These are phyloP conservation scores for Coemansia sp. DNA, from an alignment of 192 early-diverging fungal genomes.

Conservation along the genomic window DNA sequence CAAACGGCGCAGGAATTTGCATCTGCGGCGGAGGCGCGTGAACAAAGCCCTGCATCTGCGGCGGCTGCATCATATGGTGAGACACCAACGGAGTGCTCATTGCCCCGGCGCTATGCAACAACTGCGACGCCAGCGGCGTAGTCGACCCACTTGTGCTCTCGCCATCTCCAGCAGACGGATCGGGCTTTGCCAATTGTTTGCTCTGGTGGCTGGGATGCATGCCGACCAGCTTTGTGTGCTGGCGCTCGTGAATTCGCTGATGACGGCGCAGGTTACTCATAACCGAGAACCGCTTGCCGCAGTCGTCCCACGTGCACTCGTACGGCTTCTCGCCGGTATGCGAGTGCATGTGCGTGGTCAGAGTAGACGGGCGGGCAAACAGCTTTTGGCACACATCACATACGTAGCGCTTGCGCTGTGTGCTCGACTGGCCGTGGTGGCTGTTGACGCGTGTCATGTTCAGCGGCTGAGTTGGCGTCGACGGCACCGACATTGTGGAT, in stretches of 20 bases:
- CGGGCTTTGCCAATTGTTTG: constrained; percentile 12
- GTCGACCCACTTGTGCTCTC: constrained; percentile 38
- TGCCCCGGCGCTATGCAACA: constrained; percentile 9
- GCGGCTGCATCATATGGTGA: constrained; percentile 32
- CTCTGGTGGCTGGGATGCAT: constrained; percentile 29
- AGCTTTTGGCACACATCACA: constrained; percentile 53
- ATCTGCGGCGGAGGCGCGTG: neutral
- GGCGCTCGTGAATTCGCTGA: constrained; percentile 58
- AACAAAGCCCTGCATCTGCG: constrained; percentile 1
- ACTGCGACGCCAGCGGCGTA: constrained; percentile 38
- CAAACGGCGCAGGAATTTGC: neutral
- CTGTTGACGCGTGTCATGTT: constrained; percentile 32
- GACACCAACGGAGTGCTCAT: neutral
- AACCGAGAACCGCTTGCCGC: constrained; percentile 67
- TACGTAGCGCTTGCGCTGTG: constrained; percentile 56
- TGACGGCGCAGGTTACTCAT: constrained; percentile 69
- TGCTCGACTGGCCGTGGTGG: constrained; percentile 31
- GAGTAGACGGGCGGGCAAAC: constrained; percentile 54
- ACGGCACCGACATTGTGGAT: constrained; percentile 21
- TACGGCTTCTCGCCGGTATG: constrained; percentile 57
- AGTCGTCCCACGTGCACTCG: constrained; percentile 60
- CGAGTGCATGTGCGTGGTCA: constrained; percentile 54
- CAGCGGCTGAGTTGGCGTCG: constrained; percentile 29
- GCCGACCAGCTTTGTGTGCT: constrained; percentile 41
- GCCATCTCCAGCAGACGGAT: constrained; percentile 2